These are phyloP conservation scores for Symbiodinium natans DNA, from an alignment of 73 alveolate species.

Conservation along the genomic window DNA sequence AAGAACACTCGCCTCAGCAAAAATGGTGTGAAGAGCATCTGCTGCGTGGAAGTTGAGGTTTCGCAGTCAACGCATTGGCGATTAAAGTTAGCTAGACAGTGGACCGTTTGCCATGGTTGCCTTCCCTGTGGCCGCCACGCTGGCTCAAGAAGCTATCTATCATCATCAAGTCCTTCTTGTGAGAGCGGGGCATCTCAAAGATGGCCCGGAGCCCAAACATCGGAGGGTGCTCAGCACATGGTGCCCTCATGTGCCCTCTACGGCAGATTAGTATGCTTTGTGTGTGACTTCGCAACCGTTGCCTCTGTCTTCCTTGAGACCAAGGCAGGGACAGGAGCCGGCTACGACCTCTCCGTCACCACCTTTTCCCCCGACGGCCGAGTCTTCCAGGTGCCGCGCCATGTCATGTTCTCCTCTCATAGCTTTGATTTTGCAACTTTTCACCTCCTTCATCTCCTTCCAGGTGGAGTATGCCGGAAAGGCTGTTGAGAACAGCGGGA, in stretches of 20 bases:
- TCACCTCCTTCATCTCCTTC: neutral
- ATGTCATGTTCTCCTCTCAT: too few relatives aligned
- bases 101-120: too few relatives aligned
- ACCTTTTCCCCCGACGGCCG: constrained; percentile 98
- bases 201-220: too few relatives aligned
- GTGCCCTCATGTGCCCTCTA: neutral
- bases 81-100: too few relatives aligned
- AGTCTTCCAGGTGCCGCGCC: constrained; percentile 97
- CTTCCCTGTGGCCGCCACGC: constrained; percentile 95
- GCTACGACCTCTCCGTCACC: constrained; percentile 96
- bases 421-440: neutral
- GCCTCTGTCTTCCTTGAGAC: too few relatives aligned
- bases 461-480: constrained; percentile 96
- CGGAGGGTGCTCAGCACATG: too few relatives aligned
- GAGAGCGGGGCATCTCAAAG: neutral
- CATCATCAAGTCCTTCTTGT: neutral
- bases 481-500: constrained; percentile 96
- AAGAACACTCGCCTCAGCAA: constrained; percentile 94
- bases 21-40: too few relatives aligned
- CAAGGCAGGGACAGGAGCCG: constrained; percentile 89
- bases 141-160: too few relatives aligned
- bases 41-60: too few relatives aligned
- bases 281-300: too few relatives aligned
- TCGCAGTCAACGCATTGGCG: too few relatives aligned
- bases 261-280: neutral